These are phyloP conservation scores for Pythium coloratum DNA, from an alignment of 352 stramenopile genomes.

Conservation along the genomic window DNA sequence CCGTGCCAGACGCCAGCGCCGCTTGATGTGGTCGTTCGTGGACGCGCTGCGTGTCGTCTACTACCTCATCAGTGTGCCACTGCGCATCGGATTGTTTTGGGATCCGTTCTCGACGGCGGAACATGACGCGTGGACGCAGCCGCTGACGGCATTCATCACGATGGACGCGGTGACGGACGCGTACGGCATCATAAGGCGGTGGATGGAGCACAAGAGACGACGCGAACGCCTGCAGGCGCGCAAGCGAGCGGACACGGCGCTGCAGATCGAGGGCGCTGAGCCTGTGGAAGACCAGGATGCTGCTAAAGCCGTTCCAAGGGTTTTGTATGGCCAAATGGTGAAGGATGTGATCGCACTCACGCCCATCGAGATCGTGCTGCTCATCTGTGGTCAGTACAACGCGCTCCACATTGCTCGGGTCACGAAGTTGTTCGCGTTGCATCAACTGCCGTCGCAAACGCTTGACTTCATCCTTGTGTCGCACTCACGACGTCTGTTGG, in stretches of 20 bases:
- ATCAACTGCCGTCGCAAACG: conserved; percentile 1
- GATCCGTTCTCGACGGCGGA: conserved; percentile 26
- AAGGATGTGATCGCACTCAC: conserved; percentile 15
- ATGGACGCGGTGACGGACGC: conserved; percentile 27
- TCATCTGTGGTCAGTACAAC: conserved; percentile 18
- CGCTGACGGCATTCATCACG: conserved; percentile 26
- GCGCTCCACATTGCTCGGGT: conserved; percentile 23
- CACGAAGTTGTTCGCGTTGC: conserved; percentile 22
- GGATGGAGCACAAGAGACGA: conserved; percentile 4
- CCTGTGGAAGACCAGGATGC: not conserved
- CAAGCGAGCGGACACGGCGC: not conserved
- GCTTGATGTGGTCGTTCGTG: not conserved
- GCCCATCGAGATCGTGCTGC: conserved; percentile 26
- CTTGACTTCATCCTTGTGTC: conserved; percentile 9
- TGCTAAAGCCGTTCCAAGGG: not conserved
- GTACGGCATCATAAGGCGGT: conserved; percentile 8
- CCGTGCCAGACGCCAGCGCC: not conserved
- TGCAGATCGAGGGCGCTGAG: not conserved
- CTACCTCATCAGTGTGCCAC: conserved; percentile 30
- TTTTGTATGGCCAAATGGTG: not conserved
- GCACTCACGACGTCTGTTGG: not conserved
- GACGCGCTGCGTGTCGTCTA: conserved; percentile 17
- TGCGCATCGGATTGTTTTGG: conserved; percentile 34
- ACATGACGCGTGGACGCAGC: conserved; percentile 13
- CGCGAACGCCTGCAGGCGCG: not conserved